A percentile compares a stretch with the other conserved stretches of the same genome.
These are phyloP conservation scores for Pseudogymnoascus sp. DNA, from an alignment of 2,329 filamentous ascomycete genomes.

Conservation along the genomic window DNA sequence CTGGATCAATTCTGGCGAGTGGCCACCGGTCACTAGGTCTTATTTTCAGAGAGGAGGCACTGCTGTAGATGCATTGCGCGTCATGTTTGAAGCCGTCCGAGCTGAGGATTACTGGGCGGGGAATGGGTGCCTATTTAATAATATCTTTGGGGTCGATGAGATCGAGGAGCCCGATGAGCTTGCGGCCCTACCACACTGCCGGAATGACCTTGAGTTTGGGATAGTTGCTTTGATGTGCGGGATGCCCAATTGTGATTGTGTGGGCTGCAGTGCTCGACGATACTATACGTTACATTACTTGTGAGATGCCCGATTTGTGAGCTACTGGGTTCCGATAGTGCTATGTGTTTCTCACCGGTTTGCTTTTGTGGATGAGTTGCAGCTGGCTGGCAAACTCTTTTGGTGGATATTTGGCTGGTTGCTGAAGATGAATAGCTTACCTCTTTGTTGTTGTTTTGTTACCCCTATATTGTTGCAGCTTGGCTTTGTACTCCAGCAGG, in stretches of 20 bases:
- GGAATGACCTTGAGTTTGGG: conserved; percentile 32
- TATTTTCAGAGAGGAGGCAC: conserved; percentile 28
- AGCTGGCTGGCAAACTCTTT: background rate
- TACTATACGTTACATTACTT: background rate
- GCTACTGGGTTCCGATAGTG: background rate
- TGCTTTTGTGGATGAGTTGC: background rate
- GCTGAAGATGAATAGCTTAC: background rate
- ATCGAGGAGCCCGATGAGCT: conserved; percentile 18
- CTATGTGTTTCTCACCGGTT: background rate
- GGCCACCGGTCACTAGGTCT: conserved; percentile 9
- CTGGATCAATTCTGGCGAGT: background rate
- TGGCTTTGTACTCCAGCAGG: background rate
- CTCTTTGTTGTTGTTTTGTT: background rate
- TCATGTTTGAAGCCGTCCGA: conserved; percentile 25
- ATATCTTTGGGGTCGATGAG: background rate
- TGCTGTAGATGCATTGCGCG: conserved; percentile 23
- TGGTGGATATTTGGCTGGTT: background rate
- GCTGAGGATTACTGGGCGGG: conserved; percentile 25
- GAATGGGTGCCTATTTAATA: conserved; percentile 15
- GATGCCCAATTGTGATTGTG: background rate
- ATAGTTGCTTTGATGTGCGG: conserved; percentile 27
- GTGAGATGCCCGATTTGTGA: background rate
- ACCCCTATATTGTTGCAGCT: background rate
- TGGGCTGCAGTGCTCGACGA: background rate
- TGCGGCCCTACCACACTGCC: conserved; percentile 25